A percentile compares a stretch with the other conserved stretches of the same genome.
Evolutionary conservation across 306 rosid genomes (phyloP).

Genomic region (Medicago arabica): DNA sequence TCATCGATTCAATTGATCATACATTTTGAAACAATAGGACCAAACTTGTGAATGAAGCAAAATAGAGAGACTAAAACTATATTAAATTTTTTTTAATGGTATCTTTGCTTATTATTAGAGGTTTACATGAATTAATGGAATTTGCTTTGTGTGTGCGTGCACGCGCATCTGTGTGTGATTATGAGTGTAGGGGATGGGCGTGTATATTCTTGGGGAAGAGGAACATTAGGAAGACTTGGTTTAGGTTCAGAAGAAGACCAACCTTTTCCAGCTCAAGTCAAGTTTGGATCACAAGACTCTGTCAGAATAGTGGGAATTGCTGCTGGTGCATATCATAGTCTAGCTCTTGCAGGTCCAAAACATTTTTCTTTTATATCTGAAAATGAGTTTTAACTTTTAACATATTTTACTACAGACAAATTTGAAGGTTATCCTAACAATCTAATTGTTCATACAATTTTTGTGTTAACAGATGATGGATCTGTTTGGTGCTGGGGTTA

Average conservation of each 20-base stretch:
- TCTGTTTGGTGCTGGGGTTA: conserved; percentile 97
- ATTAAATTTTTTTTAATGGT: not conserved
- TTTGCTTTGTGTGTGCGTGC: not conserved
- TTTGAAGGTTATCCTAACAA: conserved; percentile 4
- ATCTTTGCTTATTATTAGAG: not conserved
- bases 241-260: conserved; percentile 68
- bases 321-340: conserved; percentile 92
- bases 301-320: conserved; percentile 68
- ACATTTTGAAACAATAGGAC: not conserved
- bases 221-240: conserved; percentile 88
- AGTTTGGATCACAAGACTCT: conserved; percentile 51
- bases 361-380: not conserved
- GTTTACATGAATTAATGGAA: not conserved
- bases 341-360: conserved; percentile 77
- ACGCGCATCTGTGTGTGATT: not conserved
- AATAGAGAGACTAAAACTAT: not conserved
- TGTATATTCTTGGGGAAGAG: conserved; percentile 93
- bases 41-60: not conserved
- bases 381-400: not conserved
- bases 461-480: conserved; percentile 79
- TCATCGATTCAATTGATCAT: not conserved
- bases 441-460: conserved; percentile 36
- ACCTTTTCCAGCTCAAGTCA: conserved; percentile 61
- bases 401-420: not conserved
- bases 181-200: conserved; percentile 67